Percentiles rank a stretch among this genome's conserved stretches.
phyloP scores from a whole-genome alignment of 768 basidiomycete genomes.

The Lyophyllum shimeji region DNA sequence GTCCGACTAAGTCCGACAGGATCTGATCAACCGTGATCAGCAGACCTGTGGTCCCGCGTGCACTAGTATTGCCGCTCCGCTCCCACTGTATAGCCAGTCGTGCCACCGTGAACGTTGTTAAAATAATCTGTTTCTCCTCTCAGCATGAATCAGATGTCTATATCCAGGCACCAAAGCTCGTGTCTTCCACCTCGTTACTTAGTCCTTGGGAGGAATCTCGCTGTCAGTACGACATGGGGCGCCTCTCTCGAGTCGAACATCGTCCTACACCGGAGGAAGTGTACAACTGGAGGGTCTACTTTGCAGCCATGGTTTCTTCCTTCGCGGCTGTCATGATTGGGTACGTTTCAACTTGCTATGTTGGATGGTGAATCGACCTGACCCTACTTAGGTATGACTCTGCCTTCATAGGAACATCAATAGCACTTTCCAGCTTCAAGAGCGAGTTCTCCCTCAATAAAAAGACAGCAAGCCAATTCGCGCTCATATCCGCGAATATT shows the following conservation, averaged over 20 bases:
- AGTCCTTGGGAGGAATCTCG: too few relatives aligned
- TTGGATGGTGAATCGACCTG: not conserved
- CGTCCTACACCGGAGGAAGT: conserved; percentile 28
- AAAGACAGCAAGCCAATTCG: conserved; percentile 28
- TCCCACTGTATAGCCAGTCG: not conserved
- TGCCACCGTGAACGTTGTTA: not conserved
- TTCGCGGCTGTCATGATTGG: conserved; percentile 43
- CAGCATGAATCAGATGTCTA: not conserved
- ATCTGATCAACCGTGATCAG: not conserved
- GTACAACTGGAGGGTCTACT: conserved; percentile 42
- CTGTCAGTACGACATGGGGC: conserved; percentile 21
- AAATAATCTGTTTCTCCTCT: not conserved
- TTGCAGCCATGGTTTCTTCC: conserved; percentile 30
- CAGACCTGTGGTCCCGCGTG: not conserved
- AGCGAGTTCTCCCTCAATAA: conserved; percentile 38
- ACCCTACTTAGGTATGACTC: conserved; percentile 32
- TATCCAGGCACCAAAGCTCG: not conserved
- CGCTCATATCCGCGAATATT: conserved; percentile 40
- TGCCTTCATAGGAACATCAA: conserved; percentile 46
- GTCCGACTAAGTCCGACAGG: not conserved
- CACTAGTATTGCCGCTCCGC: not conserved
- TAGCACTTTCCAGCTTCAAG: conserved; percentile 43
- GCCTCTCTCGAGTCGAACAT: conserved; percentile 22
- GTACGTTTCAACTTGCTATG: conserved; percentile 14
- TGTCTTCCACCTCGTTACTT: not conserved